These are phyloP conservation scores for Volvox reticuliferus DNA, from an alignment of 139 green algal genomes.

Conservation along the genomic window DNA sequence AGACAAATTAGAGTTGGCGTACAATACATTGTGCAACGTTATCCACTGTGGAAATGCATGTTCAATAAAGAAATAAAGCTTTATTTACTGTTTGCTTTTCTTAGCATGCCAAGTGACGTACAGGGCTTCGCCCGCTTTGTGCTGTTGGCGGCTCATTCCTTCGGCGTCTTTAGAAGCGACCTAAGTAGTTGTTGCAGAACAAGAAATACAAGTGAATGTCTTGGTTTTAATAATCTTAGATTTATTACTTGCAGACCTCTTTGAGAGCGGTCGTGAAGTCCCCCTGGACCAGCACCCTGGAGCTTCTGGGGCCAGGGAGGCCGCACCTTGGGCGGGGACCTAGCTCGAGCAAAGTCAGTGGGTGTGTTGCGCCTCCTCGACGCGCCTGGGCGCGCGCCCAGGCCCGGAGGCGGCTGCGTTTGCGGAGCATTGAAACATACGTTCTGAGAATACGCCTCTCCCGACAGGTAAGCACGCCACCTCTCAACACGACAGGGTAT, in stretches of 20 bases:
- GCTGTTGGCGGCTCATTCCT: too few relatives aligned
- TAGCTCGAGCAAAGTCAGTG: neutral
- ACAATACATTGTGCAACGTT: too few relatives aligned
- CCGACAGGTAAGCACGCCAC: neutral
- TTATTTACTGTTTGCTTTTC: too few relatives aligned
- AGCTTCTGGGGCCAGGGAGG: neutral
- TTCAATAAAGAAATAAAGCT: too few relatives aligned
- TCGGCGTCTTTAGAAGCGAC: too few relatives aligned
- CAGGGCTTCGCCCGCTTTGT: too few relatives aligned
- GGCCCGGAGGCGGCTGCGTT: neutral
- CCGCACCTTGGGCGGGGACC: neutral
- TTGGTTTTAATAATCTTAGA: neutral
- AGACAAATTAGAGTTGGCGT: too few relatives aligned
- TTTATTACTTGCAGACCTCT: too few relatives aligned
- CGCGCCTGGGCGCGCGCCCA: conserved; percentile 31
- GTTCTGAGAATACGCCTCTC: neutral
- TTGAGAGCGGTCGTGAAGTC: too few relatives aligned
- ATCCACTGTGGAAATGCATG: too few relatives aligned
- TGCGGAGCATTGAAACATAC: neutral
- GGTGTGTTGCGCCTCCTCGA: neutral
- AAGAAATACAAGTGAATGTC: neutral
- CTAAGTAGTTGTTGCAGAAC: neutral
- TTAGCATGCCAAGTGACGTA: too few relatives aligned
- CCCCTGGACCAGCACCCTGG: neutral
- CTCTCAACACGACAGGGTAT: neutral